Conservation (phyloP, 805 yeast genomes). For the Metschnikowia lachancei region DNA sequence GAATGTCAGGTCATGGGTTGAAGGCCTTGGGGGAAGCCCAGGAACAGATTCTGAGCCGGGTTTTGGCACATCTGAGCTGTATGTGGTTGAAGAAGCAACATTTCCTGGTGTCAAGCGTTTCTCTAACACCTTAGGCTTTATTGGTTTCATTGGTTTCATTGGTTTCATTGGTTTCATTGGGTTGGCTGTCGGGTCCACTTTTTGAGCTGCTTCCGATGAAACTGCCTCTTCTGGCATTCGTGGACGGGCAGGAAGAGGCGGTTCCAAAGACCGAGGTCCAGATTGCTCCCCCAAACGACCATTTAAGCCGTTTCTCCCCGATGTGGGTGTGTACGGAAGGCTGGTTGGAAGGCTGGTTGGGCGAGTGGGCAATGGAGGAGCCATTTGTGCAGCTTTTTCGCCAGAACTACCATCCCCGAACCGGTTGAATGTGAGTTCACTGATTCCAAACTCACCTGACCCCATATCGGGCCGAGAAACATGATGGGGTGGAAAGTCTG, state of each 20-base stretch:
- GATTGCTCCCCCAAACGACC: not conserved
- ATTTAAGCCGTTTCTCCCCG: not conserved
- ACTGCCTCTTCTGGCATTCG: too few relatives aligned
- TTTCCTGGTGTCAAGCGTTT: not conserved
- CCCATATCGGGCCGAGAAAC: not conserved
- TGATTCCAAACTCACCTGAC: slow-evolving; percentile 9
- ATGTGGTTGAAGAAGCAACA: not conserved
- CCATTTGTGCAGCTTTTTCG: too few relatives aligned
- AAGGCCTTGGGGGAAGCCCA: not conserved
- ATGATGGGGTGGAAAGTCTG: not conserved
- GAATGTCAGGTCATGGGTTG: not conserved
- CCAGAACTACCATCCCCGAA: not conserved
- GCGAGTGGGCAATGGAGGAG: too few relatives aligned
- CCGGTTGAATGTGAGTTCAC: slow-evolving; percentile 20
- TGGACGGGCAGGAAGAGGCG: not conserved
- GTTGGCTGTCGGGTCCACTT: not conserved
- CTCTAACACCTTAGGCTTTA: not conserved
- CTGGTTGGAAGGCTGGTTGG: too few relatives aligned
- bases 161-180: not conserved
- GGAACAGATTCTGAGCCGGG: not conserved
- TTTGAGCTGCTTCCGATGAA: not conserved
- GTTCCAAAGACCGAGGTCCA: too few relatives aligned
- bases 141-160: slow-evolving; percentile 2
- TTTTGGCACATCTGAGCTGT: too few relatives aligned
- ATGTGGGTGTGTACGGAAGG: too few relatives aligned